Evolutionary conservation across 1,284 basidiomycete genomes (phyloP).

Genomic region (Cutaneotrichosporon cutaneum): DNA sequence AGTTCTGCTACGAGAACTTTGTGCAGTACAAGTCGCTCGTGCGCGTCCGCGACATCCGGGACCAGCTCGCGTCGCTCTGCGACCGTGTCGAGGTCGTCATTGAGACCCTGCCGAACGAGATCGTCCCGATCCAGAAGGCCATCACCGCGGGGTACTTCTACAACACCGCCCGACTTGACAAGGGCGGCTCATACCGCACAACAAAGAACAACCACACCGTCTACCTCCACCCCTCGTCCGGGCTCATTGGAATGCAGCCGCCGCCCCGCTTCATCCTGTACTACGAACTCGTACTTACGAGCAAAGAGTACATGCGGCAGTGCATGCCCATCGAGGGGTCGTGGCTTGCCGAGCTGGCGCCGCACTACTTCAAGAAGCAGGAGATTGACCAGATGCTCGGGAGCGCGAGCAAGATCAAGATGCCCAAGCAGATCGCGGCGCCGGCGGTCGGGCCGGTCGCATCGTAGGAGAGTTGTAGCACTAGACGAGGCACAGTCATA

Average conservation of each 20-base stretch:
- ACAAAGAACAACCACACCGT: conserved; percentile 94
- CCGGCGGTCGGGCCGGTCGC: conserved; percentile 41
- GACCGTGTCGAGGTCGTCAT: conserved; percentile 95
- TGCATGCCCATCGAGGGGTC: conserved; percentile 95
- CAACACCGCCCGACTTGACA: conserved; percentile 85
- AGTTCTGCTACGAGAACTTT: conserved; percentile 93
- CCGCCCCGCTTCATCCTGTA: conserved; percentile 87
- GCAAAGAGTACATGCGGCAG: conserved; percentile 68
- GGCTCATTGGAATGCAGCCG: conserved; percentile 91
- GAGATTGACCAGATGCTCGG: conserved; percentile 80
- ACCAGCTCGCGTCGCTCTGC: conserved; percentile 91
- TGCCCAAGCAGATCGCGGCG: conserved; percentile 64
- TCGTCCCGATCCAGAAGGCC: conserved; percentile 89
- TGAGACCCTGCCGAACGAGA: conserved; percentile 83
- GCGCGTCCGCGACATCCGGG: conserved; percentile 88
- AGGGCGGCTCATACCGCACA: conserved; percentile 87
- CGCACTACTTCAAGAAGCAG: conserved; percentile 87
- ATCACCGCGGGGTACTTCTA: conserved; percentile 95
- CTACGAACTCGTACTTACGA: conserved; percentile 71
- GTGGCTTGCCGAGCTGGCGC: conserved; percentile 92
- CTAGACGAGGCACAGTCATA: background rate
- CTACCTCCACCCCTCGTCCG: conserved; percentile 92
- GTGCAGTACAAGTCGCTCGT: conserved; percentile 94
- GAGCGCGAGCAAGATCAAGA: conserved; percentile 72
- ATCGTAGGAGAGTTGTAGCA: conserved; percentile 6